Evolutionary conservation across 2,329 filamentous ascomycete genomes (phyloP).

Genomic region (Teratosphaeria nubilosa): DNA sequence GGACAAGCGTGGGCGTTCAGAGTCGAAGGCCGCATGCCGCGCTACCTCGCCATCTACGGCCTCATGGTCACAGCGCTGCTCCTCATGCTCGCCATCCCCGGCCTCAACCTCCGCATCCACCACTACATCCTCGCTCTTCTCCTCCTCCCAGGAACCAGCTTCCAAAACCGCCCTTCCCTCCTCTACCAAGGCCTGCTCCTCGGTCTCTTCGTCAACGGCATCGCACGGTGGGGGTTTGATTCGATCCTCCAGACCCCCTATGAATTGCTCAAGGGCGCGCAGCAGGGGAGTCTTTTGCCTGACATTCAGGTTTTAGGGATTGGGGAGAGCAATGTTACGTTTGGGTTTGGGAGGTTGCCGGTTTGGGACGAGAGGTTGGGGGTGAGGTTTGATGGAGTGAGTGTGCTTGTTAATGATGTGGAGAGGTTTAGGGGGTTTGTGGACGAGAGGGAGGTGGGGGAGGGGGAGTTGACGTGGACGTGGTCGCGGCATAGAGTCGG

Average conservation of each 20-base stretch:
- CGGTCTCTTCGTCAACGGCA: constrained; percentile 86
- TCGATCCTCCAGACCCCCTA: constrained; percentile 73
- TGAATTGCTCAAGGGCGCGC: constrained; percentile 50
- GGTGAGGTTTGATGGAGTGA: constrained; percentile 58
- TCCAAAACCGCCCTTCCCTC: constrained; percentile 76
- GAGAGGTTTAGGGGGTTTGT: constrained; percentile 64
- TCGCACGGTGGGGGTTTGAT: constrained; percentile 90
- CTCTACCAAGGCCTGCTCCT: constrained; percentile 83
- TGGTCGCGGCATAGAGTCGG: constrained; percentile 22
- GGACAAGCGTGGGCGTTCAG: constrained; percentile 80
- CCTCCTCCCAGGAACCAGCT: constrained; percentile 74
- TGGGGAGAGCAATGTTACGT: constrained; percentile 52
- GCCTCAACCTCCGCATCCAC: constrained; percentile 77
- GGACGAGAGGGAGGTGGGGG: constrained; percentile 40
- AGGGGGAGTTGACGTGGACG: constrained; percentile 20
- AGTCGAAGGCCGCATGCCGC: constrained; percentile 68
- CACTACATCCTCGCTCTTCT: constrained; percentile 88
- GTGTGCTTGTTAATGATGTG: constrained; percentile 75
- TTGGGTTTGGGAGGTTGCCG: constrained; percentile 42
- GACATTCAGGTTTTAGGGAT: constrained; percentile 33
- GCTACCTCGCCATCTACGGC: constrained; percentile 68
- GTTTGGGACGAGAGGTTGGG: constrained; percentile 30
- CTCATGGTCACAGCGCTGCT: constrained; percentile 58
- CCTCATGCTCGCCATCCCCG: constrained; percentile 60
- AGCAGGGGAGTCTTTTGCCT: constrained; percentile 51